phyloP scores from a whole-genome alignment of 306 rosid genomes.

The Rosa multiflora region DNA sequence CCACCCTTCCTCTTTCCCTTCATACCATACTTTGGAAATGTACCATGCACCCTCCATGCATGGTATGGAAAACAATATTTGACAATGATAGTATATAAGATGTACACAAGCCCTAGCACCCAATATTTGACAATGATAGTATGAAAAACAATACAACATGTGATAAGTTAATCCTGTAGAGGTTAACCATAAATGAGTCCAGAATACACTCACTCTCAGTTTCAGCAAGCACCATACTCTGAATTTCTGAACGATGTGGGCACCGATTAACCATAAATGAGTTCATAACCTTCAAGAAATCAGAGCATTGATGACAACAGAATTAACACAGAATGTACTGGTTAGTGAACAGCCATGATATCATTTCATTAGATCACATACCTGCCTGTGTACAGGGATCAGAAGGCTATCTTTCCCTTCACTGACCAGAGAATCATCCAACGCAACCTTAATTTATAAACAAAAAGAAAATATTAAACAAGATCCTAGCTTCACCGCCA shows the following conservation, averaged over 20 bases:
- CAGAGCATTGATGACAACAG: slow-evolving; percentile 12
- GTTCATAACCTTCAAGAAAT: slow-evolving; percentile 45
- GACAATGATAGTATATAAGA: no score
- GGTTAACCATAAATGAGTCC: background rate
- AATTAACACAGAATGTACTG: slow-evolving; percentile 14
- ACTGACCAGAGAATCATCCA: slow-evolving; percentile 52
- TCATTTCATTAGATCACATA: slow-evolving; percentile 24
- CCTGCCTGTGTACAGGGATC: slow-evolving; percentile 67
- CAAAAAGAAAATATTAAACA: background rate
- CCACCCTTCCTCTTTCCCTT: background rate
- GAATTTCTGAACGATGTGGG: slow-evolving; percentile 95
- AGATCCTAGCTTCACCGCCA: background rate
- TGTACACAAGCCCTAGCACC: background rate
- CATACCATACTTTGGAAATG: background rate
- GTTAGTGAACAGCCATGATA: background rate
- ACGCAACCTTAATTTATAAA: slow-evolving; percentile 41
- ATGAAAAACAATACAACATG: background rate
- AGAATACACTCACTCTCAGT: slow-evolving; percentile 58
- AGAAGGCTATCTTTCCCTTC: slow-evolving; percentile 82
- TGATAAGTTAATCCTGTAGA: background rate
- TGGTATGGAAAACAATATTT: no score
- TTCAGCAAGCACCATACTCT: slow-evolving; percentile 73
- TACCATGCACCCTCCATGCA: background rate
- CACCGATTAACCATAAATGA: slow-evolving; percentile 62
- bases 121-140: background rate